Evolutionary conservation across 495 filamentous ascomycete genomes (phyloP), one percentile per base, ranked within the genome.

Genomic region (Cercophora sp.): DNA sequence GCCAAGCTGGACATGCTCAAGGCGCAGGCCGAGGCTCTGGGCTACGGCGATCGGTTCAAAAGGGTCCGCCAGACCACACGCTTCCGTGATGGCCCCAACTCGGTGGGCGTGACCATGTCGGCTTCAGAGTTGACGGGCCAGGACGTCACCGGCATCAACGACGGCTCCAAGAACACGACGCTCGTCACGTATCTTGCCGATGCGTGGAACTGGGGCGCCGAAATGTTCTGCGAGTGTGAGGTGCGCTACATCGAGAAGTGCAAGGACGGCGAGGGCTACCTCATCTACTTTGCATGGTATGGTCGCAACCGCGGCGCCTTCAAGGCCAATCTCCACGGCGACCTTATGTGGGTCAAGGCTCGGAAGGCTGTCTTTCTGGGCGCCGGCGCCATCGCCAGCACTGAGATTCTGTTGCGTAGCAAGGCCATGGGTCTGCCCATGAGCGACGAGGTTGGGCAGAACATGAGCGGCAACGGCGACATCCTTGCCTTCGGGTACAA

Each of bases 131-230:
- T 83, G 31, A 79, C 82, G 0, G 83, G 84, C 2, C 78, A 82
- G 57, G 84, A 87, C 48, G 63, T 56, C 29, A 86, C 84, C 0
- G 84, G 84, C 3, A 59, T 86, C 46, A 86, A 87, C 55, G 85
- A 87, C 58, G 82, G 82, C 3, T 84, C 79, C 24, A 88, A 88
- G 63, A 82, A 74, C 19, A 82, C 77, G 11, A 81, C 80, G 2
- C 68, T 85, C 3, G 80, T 85, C 35, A 88, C 80, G 2, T 87
- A 86, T 54, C 65, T 87, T 5, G 72, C 78, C n/a, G 85, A 88
- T 63, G 82, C 85, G 19, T 87, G 84, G 85, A 85, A 87, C 62
- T 85, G 83, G 81, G 85, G 82, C 18, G 82, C 85, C 26, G 83
- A 88, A 58, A 80, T 87, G 58, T 88, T 88, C 58, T 87, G 84